Evolutionary conservation across 495 filamentous ascomycete species (phyloP).

Genomic region (Penicillium daleae): DNA sequence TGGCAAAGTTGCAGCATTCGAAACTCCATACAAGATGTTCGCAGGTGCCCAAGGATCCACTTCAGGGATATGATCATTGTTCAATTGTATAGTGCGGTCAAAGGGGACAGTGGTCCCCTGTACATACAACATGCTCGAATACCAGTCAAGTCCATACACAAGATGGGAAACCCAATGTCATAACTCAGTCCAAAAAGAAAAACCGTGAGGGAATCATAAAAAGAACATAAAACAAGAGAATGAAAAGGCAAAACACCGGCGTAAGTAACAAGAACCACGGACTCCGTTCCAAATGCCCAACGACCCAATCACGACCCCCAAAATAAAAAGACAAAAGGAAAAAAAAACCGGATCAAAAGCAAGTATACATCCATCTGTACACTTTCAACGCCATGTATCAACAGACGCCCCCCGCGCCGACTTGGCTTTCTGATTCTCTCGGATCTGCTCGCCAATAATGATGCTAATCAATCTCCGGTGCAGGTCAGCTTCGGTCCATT

Average conservation of each 20-base stretch:
- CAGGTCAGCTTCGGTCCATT: constrained; percentile 53
- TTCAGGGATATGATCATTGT: constrained; percentile 14
- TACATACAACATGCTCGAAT: constrained; percentile 10
- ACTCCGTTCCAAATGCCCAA: constrained; percentile 17
- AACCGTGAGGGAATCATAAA: constrained; percentile 34
- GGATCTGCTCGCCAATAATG: constrained; percentile 53
- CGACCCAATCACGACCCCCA: constrained; percentile 14
- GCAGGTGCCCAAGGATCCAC: constrained; percentile 19
- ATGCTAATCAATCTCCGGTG: constrained; percentile 51
- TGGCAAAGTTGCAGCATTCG: constrained; percentile 20
- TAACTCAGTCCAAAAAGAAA: constrained; percentile 16
- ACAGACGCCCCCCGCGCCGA: constrained; percentile 31
- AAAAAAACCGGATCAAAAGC: constrained; percentile 15
- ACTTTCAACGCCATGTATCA: constrained; percentile 37
- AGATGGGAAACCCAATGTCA: constrained; percentile 7
- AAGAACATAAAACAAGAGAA: constrained; percentile 22
- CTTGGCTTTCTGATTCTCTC: constrained; percentile 41
- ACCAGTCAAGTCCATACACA: constrained; percentile 16
- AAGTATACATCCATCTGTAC: background rate
- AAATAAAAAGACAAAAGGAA: background rate
- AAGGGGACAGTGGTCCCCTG: constrained; percentile 3
- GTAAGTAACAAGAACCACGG: constrained; percentile 16
- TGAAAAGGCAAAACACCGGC: constrained; percentile 13
- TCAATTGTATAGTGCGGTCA: constrained; percentile 11
- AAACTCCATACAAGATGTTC: constrained; percentile 15